Evolutionary conservation across 2,329 filamentous ascomycete species (phyloP).

Genomic region (Aspergillus caelatus): DNA sequence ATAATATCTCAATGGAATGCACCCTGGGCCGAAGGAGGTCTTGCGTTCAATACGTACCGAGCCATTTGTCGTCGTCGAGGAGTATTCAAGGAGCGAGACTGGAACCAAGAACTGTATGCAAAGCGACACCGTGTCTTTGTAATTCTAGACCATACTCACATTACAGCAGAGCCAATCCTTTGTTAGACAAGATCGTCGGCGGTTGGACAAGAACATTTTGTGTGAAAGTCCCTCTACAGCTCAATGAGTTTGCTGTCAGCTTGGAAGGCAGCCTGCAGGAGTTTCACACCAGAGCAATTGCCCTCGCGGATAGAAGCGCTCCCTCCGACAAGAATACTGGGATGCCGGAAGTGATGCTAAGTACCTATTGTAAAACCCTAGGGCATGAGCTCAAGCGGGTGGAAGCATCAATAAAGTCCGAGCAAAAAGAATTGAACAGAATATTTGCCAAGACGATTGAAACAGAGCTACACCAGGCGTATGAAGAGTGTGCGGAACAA

Average conservation of each 20-base stretch:
- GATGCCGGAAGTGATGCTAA: neutral
- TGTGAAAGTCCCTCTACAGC: neutral
- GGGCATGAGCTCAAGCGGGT: neutral
- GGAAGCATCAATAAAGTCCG: neutral
- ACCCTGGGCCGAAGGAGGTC: conserved; percentile 47
- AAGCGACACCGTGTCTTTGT: neutral
- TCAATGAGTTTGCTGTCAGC: neutral
- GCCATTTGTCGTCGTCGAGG: conserved; percentile 58
- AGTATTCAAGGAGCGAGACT: conserved; percentile 34
- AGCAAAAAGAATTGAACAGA: conserved; percentile 3
- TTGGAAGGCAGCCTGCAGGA: neutral
- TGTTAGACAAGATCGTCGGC: conserved; percentile 1
- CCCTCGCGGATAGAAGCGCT: neutral
- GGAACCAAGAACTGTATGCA: conserved; percentile 25
- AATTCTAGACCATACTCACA: neutral
- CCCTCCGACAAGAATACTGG: neutral
- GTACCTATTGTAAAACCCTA: neutral
- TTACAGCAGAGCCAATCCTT: conserved; percentile 24
- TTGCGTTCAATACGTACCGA: conserved; percentile 58
- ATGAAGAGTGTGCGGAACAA: conserved; percentile 3
- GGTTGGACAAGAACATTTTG: neutral
- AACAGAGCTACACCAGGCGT: neutral
- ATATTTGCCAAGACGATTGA: conserved; percentile 3
- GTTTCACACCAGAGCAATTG: conserved; percentile 6
- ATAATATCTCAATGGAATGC: conserved; percentile 46